Evolutionary conservation across 805 yeast species (phyloP).

Genomic region (Komagataella ulmi): DNA sequence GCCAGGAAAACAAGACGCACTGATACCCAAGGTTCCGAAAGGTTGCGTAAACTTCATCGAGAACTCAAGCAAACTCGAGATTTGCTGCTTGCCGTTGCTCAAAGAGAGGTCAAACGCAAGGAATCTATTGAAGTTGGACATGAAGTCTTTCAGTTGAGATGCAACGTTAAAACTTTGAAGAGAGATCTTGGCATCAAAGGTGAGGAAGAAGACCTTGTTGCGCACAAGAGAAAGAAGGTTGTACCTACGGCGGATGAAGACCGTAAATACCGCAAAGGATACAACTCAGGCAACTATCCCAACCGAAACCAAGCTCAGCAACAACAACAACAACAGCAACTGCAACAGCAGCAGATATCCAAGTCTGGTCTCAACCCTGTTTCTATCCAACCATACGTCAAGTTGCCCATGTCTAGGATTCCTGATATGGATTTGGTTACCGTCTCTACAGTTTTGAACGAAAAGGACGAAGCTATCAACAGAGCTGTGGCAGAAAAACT

Average conservation of each 20-base stretch:
- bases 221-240: constrained; percentile 58
- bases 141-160: constrained; percentile 60
- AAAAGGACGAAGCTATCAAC: constrained; percentile 65
- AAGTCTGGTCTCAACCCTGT: constrained; percentile 13
- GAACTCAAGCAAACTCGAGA: constrained; percentile 70
- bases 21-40: constrained; percentile 80
- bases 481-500: constrained; percentile 80
- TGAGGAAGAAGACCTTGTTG: constrained; percentile 71
- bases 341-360: not conserved
- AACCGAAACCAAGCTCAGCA: constrained; percentile 3
- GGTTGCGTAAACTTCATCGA: constrained; percentile 56
- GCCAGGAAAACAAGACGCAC: constrained; percentile 94
- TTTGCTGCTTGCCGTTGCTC: constrained; percentile 54
- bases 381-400: constrained; percentile 66
- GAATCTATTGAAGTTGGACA: constrained; percentile 50
- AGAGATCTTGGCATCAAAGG: constrained; percentile 66
- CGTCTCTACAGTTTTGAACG: constrained; percentile 59
- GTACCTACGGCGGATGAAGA: constrained; percentile 7
- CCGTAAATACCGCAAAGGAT: constrained; percentile 5
- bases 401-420: constrained; percentile 78
- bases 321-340: constrained; percentile 8
- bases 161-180: constrained; percentile 59
- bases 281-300: constrained; percentile 1
- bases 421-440: constrained; percentile 88
- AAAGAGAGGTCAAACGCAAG: constrained; percentile 55